phyloP scores from a whole-genome alignment of 2,329 filamentous ascomycete species.

The Epichloe sibirici region DNA sequence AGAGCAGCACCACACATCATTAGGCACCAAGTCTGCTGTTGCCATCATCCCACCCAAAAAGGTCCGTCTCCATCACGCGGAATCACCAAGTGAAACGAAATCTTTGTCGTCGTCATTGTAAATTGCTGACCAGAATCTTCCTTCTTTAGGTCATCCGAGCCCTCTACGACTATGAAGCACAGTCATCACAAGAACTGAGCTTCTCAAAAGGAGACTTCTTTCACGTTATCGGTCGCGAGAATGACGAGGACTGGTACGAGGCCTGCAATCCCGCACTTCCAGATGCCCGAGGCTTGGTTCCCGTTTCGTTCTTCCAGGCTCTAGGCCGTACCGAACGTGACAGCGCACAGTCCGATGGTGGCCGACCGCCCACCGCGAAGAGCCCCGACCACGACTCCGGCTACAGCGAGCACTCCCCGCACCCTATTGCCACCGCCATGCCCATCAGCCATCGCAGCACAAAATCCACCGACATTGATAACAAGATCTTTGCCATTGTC shows the following conservation, averaged over 20 bases:
- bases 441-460: constrained; percentile 30
- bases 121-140: background rate
- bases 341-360: constrained; percentile 58
- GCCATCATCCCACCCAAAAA: constrained; percentile 90
- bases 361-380: constrained; percentile 36
- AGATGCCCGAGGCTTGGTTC: constrained; percentile 80
- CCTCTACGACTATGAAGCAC: constrained; percentile 80
- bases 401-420: constrained; percentile 39
- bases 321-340: constrained; percentile 87
- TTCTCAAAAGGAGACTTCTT: constrained; percentile 97
- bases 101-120: background rate
- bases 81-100: too few relatives aligned
- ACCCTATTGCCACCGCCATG: constrained; percentile 11
- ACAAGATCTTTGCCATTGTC: constrained; percentile 93
- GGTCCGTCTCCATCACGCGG: constrained; percentile 37
- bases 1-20: constrained; percentile 55
- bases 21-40: constrained; percentile 73
- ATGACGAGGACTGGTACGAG: constrained; percentile 95
- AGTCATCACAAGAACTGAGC: constrained; percentile 65
- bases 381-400: constrained; percentile 80
- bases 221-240: constrained; percentile 90
- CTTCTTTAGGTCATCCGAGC: constrained; percentile 76
- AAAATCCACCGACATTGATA: constrained; percentile 46
- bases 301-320: constrained; percentile 85
- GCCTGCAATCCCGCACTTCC: constrained; percentile 88